phyloP scores from a whole-genome alignment of 2,329 filamentous ascomycete species.

The Knoxdaviesia capensis region DNA sequence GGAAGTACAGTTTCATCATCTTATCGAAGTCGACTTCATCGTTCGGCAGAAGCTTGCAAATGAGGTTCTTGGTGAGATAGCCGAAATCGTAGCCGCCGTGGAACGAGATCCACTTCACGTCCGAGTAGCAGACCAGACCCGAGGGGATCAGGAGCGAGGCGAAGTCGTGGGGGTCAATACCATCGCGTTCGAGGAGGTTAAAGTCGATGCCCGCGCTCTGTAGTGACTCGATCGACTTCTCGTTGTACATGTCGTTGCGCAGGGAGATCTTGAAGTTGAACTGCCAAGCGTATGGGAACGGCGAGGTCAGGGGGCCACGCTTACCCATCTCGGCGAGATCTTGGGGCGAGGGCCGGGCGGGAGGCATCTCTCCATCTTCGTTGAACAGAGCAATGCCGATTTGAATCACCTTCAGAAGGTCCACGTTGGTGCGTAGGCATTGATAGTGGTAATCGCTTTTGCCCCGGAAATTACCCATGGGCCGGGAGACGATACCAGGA shows the following conservation, averaged over 20 bases:
- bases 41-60: constrained; percentile 62
- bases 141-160: constrained; percentile 80
- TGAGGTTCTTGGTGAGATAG: constrained; percentile 86
- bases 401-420: constrained; percentile 93
- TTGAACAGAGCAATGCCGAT: constrained; percentile 89
- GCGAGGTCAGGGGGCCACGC: constrained; percentile 15
- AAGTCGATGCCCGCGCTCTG: constrained; percentile 90
- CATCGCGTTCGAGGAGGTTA: constrained; percentile 59
- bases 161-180: constrained; percentile 79
- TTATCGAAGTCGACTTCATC: constrained; percentile 80
- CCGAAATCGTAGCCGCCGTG: constrained; percentile 98
- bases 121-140: constrained; percentile 68
- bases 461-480: constrained; percentile 82
- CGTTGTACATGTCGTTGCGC: constrained; percentile 92
- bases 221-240: constrained; percentile 81
- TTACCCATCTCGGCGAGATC: constrained; percentile 18
- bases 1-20: constrained; percentile 83
- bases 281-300: constrained; percentile 83
- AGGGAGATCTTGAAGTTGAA: constrained; percentile 98
- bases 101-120: constrained; percentile 92
- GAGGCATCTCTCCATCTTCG: constrained; percentile 70
- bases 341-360: constrained; percentile 37
- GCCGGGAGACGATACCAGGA: constrained; percentile 87
- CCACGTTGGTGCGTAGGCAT: constrained; percentile 89
- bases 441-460: constrained; percentile 99